Evolutionary conservation across 495 filamentous ascomycete genomes (phyloP).

Genomic region (Penicillium argentinense): DNA sequence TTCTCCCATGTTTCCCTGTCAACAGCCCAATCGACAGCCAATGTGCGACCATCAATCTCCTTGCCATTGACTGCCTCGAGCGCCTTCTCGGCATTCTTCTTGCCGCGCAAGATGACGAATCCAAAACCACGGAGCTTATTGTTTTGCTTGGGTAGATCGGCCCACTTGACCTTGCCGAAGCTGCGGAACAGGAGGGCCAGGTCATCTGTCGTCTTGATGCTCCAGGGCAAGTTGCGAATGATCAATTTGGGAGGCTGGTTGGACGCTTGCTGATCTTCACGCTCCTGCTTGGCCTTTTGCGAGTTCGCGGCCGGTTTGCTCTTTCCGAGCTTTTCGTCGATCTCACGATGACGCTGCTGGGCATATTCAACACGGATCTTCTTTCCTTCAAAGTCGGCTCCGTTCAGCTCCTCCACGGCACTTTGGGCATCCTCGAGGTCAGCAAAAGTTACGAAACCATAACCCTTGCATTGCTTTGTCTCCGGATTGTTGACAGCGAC

Average conservation of each 20-base stretch:
- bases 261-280: conserved; percentile 55
- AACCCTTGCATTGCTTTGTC: conserved; percentile 85
- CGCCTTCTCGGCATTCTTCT: conserved; percentile 90
- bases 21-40: conserved; percentile 96
- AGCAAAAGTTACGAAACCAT: conserved; percentile 95
- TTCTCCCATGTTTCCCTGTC: conserved; percentile 84
- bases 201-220: conserved; percentile 81
- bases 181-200: conserved; percentile 73
- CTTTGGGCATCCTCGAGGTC: conserved; percentile 85
- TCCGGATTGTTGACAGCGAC: conserved; percentile 76
- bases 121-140: conserved; percentile 82
- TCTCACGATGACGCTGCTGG: conserved; percentile 76
- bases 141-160: conserved; percentile 74
- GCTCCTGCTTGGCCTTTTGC: conserved; percentile 54
- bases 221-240: conserved; percentile 95
- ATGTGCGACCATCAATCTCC: conserved; percentile 76
- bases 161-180: conserved; percentile 85
- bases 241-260: conserved; percentile 79
- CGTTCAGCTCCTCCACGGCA: conserved; percentile 76
- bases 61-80: conserved; percentile 84
- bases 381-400: conserved; percentile 69
- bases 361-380: conserved; percentile 86
- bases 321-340: conserved; percentile 48
- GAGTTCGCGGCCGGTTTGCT: conserved; percentile 47
- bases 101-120: conserved; percentile 84